Evolutionary conservation across 2,329 filamentous ascomycete species (phyloP).

Genomic region (Arthrobotrys megalospora): DNA sequence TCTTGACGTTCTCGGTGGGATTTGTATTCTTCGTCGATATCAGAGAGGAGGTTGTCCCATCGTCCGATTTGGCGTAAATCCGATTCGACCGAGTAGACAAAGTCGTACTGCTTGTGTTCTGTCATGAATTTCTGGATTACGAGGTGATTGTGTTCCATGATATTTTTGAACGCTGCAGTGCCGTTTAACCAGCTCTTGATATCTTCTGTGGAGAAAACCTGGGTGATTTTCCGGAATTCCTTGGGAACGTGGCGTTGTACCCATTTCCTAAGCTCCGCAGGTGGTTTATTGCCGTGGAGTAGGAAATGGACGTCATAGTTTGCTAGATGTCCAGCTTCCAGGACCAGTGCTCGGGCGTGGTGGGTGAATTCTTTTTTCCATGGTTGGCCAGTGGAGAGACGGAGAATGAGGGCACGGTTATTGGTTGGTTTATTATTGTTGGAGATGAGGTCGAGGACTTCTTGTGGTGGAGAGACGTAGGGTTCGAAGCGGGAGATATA

Average conservation of each 20-base stretch:
- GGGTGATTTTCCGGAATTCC: background rate
- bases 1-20: slow-evolving; percentile 19
- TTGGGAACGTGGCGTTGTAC: background rate
- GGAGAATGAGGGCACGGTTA: background rate
- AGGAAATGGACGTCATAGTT: slow-evolving; percentile 12
- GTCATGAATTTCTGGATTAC: slow-evolving; percentile 40
- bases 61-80: slow-evolving; percentile 41
- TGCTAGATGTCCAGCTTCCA: slow-evolving; percentile 8
- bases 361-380: slow-evolving; percentile 8
- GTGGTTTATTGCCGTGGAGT: background rate
- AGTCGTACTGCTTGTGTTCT: slow-evolving; percentile 43
- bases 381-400: background rate
- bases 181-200: background rate
- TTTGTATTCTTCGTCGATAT: slow-evolving; percentile 36
- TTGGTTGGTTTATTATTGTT: slow-evolving; percentile 15
- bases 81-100: slow-evolving; percentile 38
- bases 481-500: background rate
- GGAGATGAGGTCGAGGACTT: slow-evolving; percentile 3
- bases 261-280: background rate
- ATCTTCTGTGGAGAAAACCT: background rate
- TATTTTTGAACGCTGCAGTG: slow-evolving; percentile 12
- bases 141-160: slow-evolving; percentile 19
- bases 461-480: background rate
- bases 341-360: slow-evolving; percentile 2
- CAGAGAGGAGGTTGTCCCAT: slow-evolving; percentile 35